phyloP scores from a whole-genome alignment of 768 basidiomycete genomes.

The Lyophyllum decastes region DNA sequence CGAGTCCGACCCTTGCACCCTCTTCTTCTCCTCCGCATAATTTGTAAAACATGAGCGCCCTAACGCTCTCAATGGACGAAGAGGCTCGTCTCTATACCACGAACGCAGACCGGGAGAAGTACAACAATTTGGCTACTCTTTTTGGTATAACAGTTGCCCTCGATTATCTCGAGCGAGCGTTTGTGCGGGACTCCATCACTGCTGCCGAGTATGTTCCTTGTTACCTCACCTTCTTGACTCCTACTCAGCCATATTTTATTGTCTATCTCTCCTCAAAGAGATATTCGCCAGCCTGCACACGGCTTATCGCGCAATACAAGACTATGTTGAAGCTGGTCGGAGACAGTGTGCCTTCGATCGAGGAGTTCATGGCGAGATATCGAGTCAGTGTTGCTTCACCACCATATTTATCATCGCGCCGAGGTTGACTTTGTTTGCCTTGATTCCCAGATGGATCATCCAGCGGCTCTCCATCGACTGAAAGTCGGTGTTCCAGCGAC shows the following conservation, averaged over 20 bases:
- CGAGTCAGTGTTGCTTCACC: slow-evolving; percentile 48
- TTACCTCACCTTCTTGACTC: background rate
- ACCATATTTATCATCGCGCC: background rate
- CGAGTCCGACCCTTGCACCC: background rate
- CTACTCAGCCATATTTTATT: slow-evolving; percentile 29
- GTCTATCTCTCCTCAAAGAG: slow-evolving; percentile 48
- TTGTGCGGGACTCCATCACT: slow-evolving; percentile 90
- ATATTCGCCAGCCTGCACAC: slow-evolving; percentile 95
- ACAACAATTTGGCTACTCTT: slow-evolving; percentile 84
- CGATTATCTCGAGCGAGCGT: slow-evolving; percentile 94
- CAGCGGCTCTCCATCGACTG: slow-evolving; percentile 88
- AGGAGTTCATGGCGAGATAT: slow-evolving; percentile 90
- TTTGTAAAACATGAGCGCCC: slow-evolving; percentile 11
- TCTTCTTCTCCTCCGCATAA: background rate
- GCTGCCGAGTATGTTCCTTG: slow-evolving; percentile 76
- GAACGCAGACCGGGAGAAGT: slow-evolving; percentile 88
- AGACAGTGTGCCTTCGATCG: slow-evolving; percentile 82
- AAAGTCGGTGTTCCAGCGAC: slow-evolving; percentile 95
- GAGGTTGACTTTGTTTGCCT: background rate
- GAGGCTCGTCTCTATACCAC: slow-evolving; percentile 87
- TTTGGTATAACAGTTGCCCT: slow-evolving; percentile 90
- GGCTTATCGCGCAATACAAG: slow-evolving; percentile 95
- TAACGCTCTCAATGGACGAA: slow-evolving; percentile 69
- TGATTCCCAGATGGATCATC: slow-evolving; percentile 79
- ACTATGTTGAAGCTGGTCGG: slow-evolving; percentile 94